These are phyloP conservation scores for Epipyxis sp. DNA, from an alignment of 108 stramenopile species.

Conservation along the genomic window DNA sequence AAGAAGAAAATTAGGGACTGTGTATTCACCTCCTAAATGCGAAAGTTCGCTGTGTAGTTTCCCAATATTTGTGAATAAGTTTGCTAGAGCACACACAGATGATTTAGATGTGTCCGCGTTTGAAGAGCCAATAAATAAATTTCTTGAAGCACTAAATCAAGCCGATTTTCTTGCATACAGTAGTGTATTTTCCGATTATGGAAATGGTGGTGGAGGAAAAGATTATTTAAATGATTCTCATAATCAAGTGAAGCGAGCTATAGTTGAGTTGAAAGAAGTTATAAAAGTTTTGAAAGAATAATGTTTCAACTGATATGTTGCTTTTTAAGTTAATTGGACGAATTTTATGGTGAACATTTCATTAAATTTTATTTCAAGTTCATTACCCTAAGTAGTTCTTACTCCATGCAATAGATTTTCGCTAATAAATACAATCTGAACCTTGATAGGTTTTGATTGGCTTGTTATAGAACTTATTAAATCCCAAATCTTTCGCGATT, in stretches of 20 bases:
- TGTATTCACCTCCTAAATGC: neutral
- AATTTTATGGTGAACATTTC: too few species aligned
- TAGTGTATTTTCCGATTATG: neutral
- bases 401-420: too few species aligned
- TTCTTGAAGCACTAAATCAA: neutral
- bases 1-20: neutral
- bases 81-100: neutral
- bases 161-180: neutral
- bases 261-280: too few species aligned
- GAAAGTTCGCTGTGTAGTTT: neutral
- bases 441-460: neutral
- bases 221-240: neutral
- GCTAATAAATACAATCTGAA: neutral
- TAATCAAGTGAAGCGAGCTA: neutral
- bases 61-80: neutral
- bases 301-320: too few species aligned
- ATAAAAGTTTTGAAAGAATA: too few species aligned
- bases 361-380: too few species aligned
- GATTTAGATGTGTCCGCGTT: neutral
- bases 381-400: too few species aligned
- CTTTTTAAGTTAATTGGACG: too few species aligned
- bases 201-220: neutral
- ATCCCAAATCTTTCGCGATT: neutral
- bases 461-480: neutral
- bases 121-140: neutral